These are phyloP conservation scores for Parmales sp. DNA, from an alignment of 108 stramenopile species.

Conservation along the genomic window DNA sequence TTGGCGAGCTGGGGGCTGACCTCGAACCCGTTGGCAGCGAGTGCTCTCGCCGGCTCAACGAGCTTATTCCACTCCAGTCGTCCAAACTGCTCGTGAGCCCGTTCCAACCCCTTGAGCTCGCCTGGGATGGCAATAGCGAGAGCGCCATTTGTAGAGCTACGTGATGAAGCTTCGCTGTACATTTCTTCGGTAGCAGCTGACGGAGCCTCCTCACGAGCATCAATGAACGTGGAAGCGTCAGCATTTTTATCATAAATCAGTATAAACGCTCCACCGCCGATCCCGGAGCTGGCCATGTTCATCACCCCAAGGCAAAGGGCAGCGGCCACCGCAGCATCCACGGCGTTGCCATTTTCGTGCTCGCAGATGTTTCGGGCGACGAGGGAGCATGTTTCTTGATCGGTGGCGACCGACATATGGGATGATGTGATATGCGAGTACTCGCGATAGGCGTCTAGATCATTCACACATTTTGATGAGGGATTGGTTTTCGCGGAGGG, in stretches of 20 bases:
- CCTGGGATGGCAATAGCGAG: constrained; percentile 60
- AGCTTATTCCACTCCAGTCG: constrained; percentile 44
- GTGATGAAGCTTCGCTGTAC: constrained; percentile 28
- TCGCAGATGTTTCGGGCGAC: too few relatives aligned
- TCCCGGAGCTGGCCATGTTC: constrained; percentile 60
- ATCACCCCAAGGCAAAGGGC: constrained; percentile 65
- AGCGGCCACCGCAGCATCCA: constrained; percentile 65
- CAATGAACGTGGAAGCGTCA: constrained; percentile 56
- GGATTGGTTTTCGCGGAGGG: too few relatives aligned
- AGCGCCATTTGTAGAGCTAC: constrained; percentile 42
- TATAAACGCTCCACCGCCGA: constrained; percentile 73
- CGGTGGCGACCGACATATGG: too few relatives aligned
- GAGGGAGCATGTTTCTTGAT: too few relatives aligned
- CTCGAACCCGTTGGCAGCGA: constrained; percentile 50
- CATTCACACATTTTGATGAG: too few relatives aligned
- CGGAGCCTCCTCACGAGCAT: constrained; percentile 65
- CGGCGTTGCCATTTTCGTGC: background rate
- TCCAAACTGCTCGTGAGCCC: constrained; percentile 53
- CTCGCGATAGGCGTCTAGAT: too few relatives aligned
- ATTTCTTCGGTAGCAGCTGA: constrained; percentile 35
- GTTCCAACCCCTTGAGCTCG: constrained; percentile 62
- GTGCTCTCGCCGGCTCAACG: constrained; percentile 41
- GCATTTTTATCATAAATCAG: constrained; percentile 33
- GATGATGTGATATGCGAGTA: too few relatives aligned
- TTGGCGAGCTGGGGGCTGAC: constrained; percentile 33